Conservation (phyloP, 1,139 yeast species). For the Saccharomycopsis hybrid region DNA sequence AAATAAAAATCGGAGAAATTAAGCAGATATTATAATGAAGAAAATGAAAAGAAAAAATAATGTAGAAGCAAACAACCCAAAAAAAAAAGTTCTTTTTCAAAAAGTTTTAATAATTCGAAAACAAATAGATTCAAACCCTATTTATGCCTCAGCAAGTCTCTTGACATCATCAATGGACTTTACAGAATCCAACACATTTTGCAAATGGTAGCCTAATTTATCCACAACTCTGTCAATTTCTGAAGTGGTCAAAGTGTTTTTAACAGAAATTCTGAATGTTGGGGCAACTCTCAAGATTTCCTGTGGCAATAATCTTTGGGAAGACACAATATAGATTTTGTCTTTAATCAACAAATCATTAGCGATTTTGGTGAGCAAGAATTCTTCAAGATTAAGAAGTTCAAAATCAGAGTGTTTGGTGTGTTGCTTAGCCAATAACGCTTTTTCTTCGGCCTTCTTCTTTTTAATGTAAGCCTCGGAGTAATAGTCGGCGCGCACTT, state of each 20-base stretch:
- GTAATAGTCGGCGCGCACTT: constrained; percentile 20
- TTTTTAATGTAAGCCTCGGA: constrained; percentile 8
- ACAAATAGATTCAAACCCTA: too few relatives aligned
- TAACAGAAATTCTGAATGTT: constrained; percentile 40
- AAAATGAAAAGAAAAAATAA: too few relatives aligned
- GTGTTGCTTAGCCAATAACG: background rate
- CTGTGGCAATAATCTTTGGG: constrained; percentile 46
- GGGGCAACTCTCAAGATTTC: constrained; percentile 51
- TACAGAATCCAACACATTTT: constrained; percentile 7
- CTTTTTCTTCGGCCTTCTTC: constrained; percentile 3
- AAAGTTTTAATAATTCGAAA: too few relatives aligned
- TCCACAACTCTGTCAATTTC: constrained; percentile 31
- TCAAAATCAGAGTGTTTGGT: constrained; percentile 26
- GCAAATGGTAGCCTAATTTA: constrained; percentile 5
- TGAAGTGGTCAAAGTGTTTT: constrained; percentile 32
- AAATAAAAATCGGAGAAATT: too few relatives aligned
- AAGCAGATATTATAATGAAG: too few relatives aligned
- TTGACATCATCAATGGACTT: background rate
- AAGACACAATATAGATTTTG: constrained; percentile 42
- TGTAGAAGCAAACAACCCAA: too few relatives aligned
- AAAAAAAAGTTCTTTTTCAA: too few relatives aligned
- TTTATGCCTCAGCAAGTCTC: too few relatives aligned
- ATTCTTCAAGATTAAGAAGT: constrained; percentile 42
- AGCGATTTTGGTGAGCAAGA: constrained; percentile 43
- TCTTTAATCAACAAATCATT: constrained; percentile 35